Base-by-base conservation (phyloP, 2,329 filamentous ascomycete species). In the Fusarium luffae region DNA sequence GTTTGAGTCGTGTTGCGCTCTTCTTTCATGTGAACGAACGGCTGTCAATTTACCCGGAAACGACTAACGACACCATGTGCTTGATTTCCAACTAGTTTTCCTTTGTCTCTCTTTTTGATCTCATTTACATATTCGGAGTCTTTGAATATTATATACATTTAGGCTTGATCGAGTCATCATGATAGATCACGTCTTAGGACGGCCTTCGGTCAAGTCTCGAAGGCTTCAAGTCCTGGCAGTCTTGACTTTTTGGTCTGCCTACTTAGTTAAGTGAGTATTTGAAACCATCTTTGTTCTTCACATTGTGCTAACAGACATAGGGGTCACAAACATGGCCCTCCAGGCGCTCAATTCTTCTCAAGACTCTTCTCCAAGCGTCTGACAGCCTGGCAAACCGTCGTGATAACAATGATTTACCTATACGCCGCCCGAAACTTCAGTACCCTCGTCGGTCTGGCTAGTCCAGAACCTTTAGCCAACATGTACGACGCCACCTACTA, bases 401-500 rank as follows among this genome's bases (percentile, higher is more conserved):
- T 97, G 69, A 83, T 95, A 48, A 97, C 94, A 44, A 91, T 98
- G 80, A 88, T 98, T 51, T 97, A 94, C 80, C 89, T 98, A 61
- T 99, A 99, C 78, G 87, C 94, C 34, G 90, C 92, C 32, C 92
- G 94, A 61, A 98, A 99, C 81, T 97, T 99, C 75, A 94, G 93
- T 77, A 97, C 97, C 70, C 88, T 99, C 7, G 88, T 97, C 61
- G 93, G 94, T 5, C 88, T 99, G 54, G 94, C 97, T 72, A 94
- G 92, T 71, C 95, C 96, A 6, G 96, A 99, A 75, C 96, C 96
- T 21, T 86, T 99, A 76, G 92, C 94, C 30, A 97, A 97, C 77
- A 91, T 98, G 78, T 99, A 99, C 82, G 93, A 93, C 57, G 86
- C 93, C 54, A 90, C 92, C 28, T 99, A 97, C 82, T 99, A 97